Conservation (phyloP, 495 filamentous ascomycete genomes). For the Margaritispora aquatica region DNA sequence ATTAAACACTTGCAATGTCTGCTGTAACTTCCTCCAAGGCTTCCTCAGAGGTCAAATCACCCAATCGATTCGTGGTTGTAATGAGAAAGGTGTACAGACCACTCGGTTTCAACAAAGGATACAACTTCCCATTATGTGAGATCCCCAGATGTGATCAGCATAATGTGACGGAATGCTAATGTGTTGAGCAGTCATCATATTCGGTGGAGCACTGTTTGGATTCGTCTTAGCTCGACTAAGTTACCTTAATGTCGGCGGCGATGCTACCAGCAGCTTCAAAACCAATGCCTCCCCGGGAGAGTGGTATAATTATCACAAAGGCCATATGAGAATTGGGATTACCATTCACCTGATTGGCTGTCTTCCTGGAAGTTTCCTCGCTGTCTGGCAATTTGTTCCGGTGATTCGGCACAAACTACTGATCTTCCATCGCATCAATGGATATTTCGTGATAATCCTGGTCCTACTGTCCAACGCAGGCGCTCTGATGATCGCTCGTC, state of each 20-base stretch:
- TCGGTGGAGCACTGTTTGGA: slow-evolving; percentile 25
- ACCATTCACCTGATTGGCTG: slow-evolving; percentile 38
- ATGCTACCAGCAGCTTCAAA: background rate
- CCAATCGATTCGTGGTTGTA: slow-evolving; percentile 11
- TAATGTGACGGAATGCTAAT: no score
- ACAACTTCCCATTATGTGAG: slow-evolving; percentile 35
- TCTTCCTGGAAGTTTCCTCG: slow-evolving; percentile 40
- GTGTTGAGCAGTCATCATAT: slow-evolving; percentile 27
- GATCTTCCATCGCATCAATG: slow-evolving; percentile 45
- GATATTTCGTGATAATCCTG: slow-evolving; percentile 40
- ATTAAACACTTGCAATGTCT: no score
- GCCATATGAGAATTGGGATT: slow-evolving; percentile 37
- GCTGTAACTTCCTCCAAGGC: no score
- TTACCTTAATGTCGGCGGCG: slow-evolving; percentile 33
- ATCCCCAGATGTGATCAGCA: background rate
- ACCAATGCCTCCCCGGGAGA: slow-evolving; percentile 36
- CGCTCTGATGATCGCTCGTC: slow-evolving; percentile 38
- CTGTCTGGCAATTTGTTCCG: slow-evolving; percentile 45
- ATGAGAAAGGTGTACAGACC: slow-evolving; percentile 25
- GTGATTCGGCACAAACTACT: slow-evolving; percentile 39
- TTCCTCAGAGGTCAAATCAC: no score
- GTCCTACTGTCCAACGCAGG: slow-evolving; percentile 31
- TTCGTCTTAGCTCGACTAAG: slow-evolving; percentile 27
- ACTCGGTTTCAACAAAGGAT: slow-evolving; percentile 34
- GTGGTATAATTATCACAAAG: slow-evolving; percentile 38